Evolutionary conservation across 2,329 filamentous ascomycete species (phyloP).

Genomic region (Trichoderma pleuroti): DNA sequence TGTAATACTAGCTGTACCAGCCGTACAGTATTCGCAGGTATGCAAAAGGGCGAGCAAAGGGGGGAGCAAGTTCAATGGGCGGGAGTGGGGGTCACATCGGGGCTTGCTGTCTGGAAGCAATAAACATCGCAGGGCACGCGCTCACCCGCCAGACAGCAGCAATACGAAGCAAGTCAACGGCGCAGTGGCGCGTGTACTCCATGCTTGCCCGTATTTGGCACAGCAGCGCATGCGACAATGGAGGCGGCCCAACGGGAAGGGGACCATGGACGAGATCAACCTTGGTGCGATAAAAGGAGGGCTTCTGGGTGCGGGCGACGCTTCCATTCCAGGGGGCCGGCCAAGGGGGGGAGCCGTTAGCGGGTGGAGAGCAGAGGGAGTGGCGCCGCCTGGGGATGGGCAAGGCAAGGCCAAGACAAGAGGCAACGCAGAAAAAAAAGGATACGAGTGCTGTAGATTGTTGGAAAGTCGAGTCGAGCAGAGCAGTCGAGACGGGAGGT

Average conservation of each 20-base stretch:
- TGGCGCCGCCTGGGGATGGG: background rate
- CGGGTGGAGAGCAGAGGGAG: constrained; percentile 7
- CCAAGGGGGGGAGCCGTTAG: background rate
- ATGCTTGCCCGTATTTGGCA: constrained; percentile 2
- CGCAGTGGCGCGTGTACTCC: constrained; percentile 2
- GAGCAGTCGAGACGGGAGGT: constrained; percentile 1
- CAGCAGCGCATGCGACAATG: constrained; percentile 5
- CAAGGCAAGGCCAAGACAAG: background rate
- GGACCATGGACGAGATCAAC: background rate
- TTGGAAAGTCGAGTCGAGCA: background rate
- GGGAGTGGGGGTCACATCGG: constrained; percentile 17
- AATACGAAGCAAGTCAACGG: constrained; percentile 15
- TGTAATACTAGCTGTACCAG: background rate
- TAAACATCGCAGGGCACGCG: background rate
- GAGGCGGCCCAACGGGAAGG: background rate
- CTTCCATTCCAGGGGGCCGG: background rate
- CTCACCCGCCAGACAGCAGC: background rate
- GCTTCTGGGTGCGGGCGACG: background rate
- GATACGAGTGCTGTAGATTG: background rate
- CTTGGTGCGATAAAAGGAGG: background rate
- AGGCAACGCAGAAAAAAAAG: background rate
- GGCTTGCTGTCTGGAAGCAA: background rate
- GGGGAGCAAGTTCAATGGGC: background rate
- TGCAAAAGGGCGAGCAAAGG: background rate
- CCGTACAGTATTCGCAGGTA: background rate